Evolutionary conservation across 139 green algal genomes (phyloP).

Genomic region (Chlorella sp.): DNA sequence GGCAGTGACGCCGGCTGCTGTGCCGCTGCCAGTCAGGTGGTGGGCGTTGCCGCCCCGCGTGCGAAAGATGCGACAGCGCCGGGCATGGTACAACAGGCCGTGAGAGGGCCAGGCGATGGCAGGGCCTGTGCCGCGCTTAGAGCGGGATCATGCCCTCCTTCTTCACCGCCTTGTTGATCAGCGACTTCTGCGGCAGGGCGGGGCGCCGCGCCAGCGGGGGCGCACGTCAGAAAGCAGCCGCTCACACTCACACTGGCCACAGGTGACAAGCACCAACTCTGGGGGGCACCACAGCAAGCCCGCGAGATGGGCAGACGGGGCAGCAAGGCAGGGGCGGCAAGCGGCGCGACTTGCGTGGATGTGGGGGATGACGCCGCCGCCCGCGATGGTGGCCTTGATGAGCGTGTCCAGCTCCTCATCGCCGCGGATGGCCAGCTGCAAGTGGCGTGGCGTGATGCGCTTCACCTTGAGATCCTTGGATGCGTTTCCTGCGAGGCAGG

Average conservation of each 20-base stretch:
- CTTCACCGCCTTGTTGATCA: conserved; percentile 79
- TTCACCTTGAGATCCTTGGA: conserved; percentile 99
- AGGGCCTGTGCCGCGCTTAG: too few relatives aligned
- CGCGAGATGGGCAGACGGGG: neutral
- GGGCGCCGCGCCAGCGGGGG: neutral
- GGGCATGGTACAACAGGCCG: too few relatives aligned
- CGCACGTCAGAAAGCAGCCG: neutral
- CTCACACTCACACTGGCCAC: neutral
- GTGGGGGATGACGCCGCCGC: conserved; percentile 99
- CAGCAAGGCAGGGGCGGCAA: neutral
- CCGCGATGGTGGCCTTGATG: conserved; percentile 99
- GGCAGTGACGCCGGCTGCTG: too few relatives aligned
- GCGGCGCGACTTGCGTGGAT: conserved; percentile 63
- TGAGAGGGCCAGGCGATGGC: too few relatives aligned
- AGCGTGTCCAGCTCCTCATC: conserved; percentile 99
- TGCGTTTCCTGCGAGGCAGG: too few relatives aligned
- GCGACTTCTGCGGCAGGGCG: conserved; percentile 80
- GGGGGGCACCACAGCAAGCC: neutral
- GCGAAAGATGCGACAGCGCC: too few relatives aligned
- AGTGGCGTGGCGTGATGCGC: conserved; percentile 98
- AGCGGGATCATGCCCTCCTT: conserved; percentile 35
- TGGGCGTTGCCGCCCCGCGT: too few relatives aligned
- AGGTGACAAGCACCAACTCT: neutral
- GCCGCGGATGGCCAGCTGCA: conserved; percentile 98
- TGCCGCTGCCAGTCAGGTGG: too few relatives aligned